Percentiles rank a stretch among this genome's conserved stretches.
Conservation (phyloP, 371 early-diverging fungal species). For the Scutellospora calospora region DNA sequence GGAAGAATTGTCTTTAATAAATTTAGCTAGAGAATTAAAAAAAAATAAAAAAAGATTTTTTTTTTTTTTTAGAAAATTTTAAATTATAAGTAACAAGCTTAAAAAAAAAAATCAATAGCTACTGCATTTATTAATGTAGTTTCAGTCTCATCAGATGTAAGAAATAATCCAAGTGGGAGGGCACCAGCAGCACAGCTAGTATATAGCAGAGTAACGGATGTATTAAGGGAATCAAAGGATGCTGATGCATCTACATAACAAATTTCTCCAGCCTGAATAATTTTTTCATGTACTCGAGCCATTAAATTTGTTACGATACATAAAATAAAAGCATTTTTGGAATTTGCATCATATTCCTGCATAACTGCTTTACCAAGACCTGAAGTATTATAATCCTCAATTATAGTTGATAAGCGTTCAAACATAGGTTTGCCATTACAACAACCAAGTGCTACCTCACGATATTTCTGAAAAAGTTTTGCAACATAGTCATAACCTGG, state of each 20-base stretch:
- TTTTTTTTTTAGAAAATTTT: no score
- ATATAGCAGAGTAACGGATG: not conserved
- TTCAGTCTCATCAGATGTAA: constrained; percentile 17
- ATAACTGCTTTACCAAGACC: not conserved
- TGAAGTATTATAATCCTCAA: not conserved
- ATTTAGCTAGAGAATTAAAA: no score
- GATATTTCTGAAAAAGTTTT: not conserved
- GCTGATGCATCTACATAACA: constrained; percentile 12
- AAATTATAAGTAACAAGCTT: no score
- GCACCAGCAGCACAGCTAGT: not conserved
- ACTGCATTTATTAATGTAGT: not conserved
- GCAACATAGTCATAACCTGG: not conserved
- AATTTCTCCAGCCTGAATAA: not conserved
- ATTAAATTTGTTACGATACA: constrained; percentile 26
- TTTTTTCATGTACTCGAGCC: not conserved
- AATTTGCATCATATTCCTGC: not conserved
- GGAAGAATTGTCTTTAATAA: constrained; percentile 10
- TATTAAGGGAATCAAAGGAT: constrained; percentile 1
- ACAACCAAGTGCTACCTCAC: not conserved
- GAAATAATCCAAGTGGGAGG: constrained; percentile 9
- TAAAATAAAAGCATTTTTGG: constrained; percentile 2
- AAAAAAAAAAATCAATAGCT: no score
- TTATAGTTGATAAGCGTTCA: not conserved
- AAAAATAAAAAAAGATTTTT: no score
- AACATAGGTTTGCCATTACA: constrained; percentile 17